Evolutionary conservation across 768 basidiomycete genomes (phyloP), one percentile per base, ranked within the genome.

Genomic region (Pleurotus salmoneostramineus): DNA sequence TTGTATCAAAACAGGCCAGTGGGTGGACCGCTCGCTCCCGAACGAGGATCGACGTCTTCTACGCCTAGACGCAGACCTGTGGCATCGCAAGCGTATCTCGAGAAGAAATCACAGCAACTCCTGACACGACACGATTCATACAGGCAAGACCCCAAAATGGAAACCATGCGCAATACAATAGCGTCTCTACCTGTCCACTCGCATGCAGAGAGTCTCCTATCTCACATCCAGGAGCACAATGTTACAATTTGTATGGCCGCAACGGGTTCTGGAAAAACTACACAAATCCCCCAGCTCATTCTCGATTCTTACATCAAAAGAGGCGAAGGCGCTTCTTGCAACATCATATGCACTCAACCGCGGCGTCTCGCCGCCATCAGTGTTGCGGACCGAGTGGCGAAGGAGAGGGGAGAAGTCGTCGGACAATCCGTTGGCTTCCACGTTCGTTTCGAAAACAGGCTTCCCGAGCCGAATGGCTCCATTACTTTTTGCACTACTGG

Each of bases 401-500:
- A 87, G 63, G 95, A 98, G 72, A 79, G 95, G 56, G 91, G 88
- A 2, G 87, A 95, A 68, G 52, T 62, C 0, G 59, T 89, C 4
- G 95, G 95, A 0, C 70, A 69, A 32, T 82, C 86, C 6, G 82
- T 98, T 44, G 95, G 95, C 2, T 97, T 96, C 68, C 91, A 93
- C 65, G 93, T 97, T 46, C 87, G 95, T 17, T 96, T 97, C 68
- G 95, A 97, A 62, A 74, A 83, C 48, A 91, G 87, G 64, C 73
- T 81, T 1, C 94, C 95, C 10, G 80, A 89, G 62, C 80, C 83
- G 11, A 80, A 94, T 69, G 95, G 95, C 2, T 88, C 85, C 36
- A 82, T 97, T 68, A 91, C 92, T 1, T 98, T 95, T 72, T 95
- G 92, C 73, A 98, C 95, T 5, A 93, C 91, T 15, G 95, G 95